Base-by-base conservation (phyloP, 345 rosid genomes). In the Citrus hindsii region DNA sequence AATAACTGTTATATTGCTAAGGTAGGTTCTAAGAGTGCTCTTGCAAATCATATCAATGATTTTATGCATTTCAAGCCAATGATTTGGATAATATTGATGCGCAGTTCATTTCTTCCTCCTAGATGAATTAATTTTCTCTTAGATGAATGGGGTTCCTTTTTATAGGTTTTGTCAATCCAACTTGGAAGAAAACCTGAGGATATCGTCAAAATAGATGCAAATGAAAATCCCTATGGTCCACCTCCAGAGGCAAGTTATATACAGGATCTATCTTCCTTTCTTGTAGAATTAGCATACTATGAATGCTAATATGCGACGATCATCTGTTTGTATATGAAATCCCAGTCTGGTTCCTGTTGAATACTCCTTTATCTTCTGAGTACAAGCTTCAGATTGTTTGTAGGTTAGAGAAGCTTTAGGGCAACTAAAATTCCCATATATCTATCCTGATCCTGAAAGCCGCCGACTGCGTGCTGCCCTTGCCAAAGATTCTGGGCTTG, bases 221-320 rank as follows among this genome's bases (percentile, higher is more conserved):
- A 96, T 86, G 99, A 96, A 87, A 94, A 94, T 79, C 99, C 99
- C 6, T 94, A 96, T 82, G 98, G 99, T 79, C 99, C 98, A 73
- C 99, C 99, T 82, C 97, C 99, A 2, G 98, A 94, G 97, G 98
- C 91, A 91, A 89, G 94, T 84, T 32, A 3, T 40, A 19, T 51
- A 33, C 56, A 6, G 30, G 30, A 28, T 32, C 30, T 32, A 71
- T 53, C 59, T 63, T 69, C n/a, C 18, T 61, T 28, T 60, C 32
- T 67, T 73, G n/a, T 67, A 16, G 22, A 38, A 21, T 33, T 33
- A 35, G 0, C 48, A 33, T 8, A 35, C 14, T 21, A 22, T 22
- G 5, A 33, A 46, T 46, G 18, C 18, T 53, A 53, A 53, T 53
- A 1, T 73, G 10, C 63, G 24, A 53, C 24, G 74, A 33, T 59